phyloP scores from a whole-genome alignment of 257 asterid species.

The Jacaranda mimosifolia region DNA sequence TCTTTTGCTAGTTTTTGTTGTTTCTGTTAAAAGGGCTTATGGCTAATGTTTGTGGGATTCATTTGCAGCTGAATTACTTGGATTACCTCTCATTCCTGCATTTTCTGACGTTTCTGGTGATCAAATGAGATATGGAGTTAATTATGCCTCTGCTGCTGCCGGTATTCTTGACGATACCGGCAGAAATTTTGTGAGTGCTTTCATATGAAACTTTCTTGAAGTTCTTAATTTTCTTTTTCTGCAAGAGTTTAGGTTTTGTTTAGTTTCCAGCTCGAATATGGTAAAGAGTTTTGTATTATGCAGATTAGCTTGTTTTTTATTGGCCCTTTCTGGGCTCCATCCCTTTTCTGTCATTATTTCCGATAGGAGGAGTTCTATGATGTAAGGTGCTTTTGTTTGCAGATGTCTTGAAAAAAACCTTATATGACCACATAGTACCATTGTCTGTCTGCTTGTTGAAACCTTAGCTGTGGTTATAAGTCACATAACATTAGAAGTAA shows the following conservation, averaged over 20 bases:
- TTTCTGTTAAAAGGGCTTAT: not conserved
- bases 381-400: not conserved
- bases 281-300: not conserved
- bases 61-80: constrained; percentile 73
- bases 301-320: not conserved
- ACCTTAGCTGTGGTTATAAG: not conserved
- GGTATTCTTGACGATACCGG: constrained; percentile 89
- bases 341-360: not conserved
- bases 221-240: no score
- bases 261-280: no score
- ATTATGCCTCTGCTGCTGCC: constrained; percentile 92
- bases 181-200: constrained; percentile 72
- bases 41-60: not conserved
- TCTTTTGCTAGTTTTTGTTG: not conserved
- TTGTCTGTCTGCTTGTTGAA: not conserved
- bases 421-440: not conserved
- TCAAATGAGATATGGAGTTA: constrained; percentile 71
- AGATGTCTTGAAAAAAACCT: no score
- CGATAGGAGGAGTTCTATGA: not conserved
- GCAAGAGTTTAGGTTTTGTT: no score
- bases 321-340: no score
- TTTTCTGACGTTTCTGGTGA: constrained; percentile 56
- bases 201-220: not conserved
- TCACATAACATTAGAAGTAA: no score
- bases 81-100: constrained; percentile 77